These are phyloP conservation scores for Chaetomium strumarium DNA, from an alignment of 2,329 filamentous ascomycete genomes.

Conservation along the genomic window DNA sequence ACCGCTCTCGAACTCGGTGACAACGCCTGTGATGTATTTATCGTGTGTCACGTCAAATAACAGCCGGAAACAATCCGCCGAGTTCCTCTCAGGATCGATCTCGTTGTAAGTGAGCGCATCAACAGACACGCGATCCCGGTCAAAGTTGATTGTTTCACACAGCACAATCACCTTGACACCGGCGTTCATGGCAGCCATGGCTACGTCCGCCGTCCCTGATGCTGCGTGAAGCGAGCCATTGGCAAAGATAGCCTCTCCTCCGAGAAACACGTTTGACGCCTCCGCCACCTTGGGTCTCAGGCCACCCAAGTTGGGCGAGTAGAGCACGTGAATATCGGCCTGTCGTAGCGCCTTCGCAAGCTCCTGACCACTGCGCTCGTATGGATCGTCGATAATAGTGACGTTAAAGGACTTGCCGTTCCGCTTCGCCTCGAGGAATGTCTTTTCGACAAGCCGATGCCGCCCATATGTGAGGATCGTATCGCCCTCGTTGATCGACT, in stretches of 20 bases:
- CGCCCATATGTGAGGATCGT: slow-evolving; percentile 83
- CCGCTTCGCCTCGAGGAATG: slow-evolving; percentile 65
- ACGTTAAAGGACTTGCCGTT: slow-evolving; percentile 73
- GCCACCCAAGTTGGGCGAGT: slow-evolving; percentile 70
- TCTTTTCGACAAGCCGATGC: slow-evolving; percentile 78
- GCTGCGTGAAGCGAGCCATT: slow-evolving; percentile 88
- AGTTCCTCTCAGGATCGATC: slow-evolving; percentile 68
- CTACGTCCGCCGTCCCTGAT: slow-evolving; percentile 79
- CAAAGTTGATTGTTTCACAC: slow-evolving; percentile 94
- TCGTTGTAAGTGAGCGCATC: slow-evolving; percentile 95
- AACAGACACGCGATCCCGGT: slow-evolving; percentile 73
- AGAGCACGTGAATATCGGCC: slow-evolving; percentile 70
- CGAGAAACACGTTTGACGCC: slow-evolving; percentile 69
- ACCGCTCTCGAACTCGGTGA: slow-evolving; percentile 92
- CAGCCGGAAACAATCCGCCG: slow-evolving; percentile 51
- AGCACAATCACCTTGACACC: slow-evolving; percentile 80
- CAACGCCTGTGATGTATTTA: slow-evolving; percentile 78
- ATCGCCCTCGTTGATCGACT: slow-evolving; percentile 72
- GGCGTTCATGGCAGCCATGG: slow-evolving; percentile 70
- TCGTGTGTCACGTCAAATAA: slow-evolving; percentile 91
- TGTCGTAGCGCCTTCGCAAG: slow-evolving; percentile 64
- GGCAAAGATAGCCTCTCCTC: slow-evolving; percentile 90
- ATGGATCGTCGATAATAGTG: slow-evolving; percentile 70
- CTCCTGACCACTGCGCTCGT: slow-evolving; percentile 44
- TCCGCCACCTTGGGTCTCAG: slow-evolving; percentile 65